Conservation (phyloP, 2,329 filamentous ascomycete genomes). For the Penicillium sclerotiorum region DNA sequence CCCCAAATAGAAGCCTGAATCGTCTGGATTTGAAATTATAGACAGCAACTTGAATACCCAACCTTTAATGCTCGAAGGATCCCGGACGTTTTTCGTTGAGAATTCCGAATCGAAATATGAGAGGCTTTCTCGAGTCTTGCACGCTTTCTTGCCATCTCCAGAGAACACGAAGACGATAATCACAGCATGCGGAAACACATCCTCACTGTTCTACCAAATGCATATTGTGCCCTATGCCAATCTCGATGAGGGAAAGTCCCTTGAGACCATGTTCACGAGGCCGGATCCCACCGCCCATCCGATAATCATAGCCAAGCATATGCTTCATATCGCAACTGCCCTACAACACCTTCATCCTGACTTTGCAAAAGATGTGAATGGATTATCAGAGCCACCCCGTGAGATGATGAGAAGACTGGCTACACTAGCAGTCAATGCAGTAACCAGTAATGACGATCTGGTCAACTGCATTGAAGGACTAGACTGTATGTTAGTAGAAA, state of each 20-base stretch:
- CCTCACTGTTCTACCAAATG: conserved; percentile 40
- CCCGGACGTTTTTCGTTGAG: too few relatives aligned
- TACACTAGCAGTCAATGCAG: conserved; percentile 32
- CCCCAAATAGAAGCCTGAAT: not conserved
- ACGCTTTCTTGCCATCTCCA: conserved; percentile 43
- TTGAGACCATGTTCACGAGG: conserved; percentile 27
- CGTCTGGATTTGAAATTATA: not conserved
- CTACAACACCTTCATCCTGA: conserved; percentile 51
- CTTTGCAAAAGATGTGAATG: conserved; percentile 5
- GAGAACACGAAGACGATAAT: conserved; percentile 43
- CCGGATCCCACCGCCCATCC: conserved; percentile 47
- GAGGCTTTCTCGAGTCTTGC: conserved; percentile 35
- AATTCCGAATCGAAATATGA: conserved; percentile 19
- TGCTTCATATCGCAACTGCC: conserved; percentile 52
- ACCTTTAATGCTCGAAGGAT: not conserved
- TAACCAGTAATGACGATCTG: conserved; percentile 45
- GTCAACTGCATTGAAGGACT: conserved; percentile 44
- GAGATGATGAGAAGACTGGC: conserved; percentile 33
- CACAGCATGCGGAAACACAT: conserved; percentile 32
- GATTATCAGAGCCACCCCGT: conserved; percentile 24
- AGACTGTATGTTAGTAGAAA: conserved; percentile 48
- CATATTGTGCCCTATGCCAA: conserved; percentile 37
- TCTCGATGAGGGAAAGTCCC: conserved; percentile 27
- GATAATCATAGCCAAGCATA: conserved; percentile 50
- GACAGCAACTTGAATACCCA: not conserved